These are phyloP conservation scores for Turnera subulata DNA, from an alignment of 345 rosid genomes.

Conservation along the genomic window DNA sequence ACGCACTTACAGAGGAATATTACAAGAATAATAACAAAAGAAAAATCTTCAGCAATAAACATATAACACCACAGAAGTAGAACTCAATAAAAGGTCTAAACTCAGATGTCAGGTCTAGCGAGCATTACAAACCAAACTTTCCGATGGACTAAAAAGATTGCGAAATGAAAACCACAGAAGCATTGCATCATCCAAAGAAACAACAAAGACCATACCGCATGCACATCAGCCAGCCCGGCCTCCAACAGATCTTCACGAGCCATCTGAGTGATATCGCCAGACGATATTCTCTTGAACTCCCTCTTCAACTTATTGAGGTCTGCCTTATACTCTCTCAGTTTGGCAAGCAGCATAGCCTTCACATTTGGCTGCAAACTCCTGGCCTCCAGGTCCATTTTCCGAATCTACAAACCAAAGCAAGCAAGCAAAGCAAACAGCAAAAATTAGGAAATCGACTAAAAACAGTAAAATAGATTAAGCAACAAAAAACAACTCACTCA, in stretches of 20 bases:
- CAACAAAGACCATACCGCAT: constrained; percentile 40
- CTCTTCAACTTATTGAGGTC: constrained; percentile 75
- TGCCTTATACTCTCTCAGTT: constrained; percentile 82
- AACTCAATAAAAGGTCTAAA: too few species aligned
- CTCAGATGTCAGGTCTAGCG: too few species aligned
- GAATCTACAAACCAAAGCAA: constrained; percentile 42
- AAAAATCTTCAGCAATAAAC: too few species aligned
- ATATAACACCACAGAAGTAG: too few species aligned
- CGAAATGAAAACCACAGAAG: too few species aligned
- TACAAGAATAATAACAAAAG: too few species aligned
- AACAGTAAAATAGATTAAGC: background rate
- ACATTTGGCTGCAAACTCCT: constrained; percentile 74
- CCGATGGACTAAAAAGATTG: too few species aligned
- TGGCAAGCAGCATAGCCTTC: constrained; percentile 79
- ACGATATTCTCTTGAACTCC: constrained; percentile 60
- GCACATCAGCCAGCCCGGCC: constrained; percentile 49
- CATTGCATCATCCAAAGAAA: too few species aligned
- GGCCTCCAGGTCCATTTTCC: constrained; percentile 93
- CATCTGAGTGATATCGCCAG: constrained; percentile 45
- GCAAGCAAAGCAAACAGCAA: background rate
- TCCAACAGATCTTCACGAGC: constrained; percentile 65
- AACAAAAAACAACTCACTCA: constrained; percentile 14
- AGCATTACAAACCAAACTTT: too few species aligned
- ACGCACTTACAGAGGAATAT: too few species aligned
- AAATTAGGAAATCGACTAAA: background rate